These are phyloP conservation scores for Fusarium temperatum DNA, from an alignment of 2,329 filamentous ascomycete genomes.

Conservation along the genomic window DNA sequence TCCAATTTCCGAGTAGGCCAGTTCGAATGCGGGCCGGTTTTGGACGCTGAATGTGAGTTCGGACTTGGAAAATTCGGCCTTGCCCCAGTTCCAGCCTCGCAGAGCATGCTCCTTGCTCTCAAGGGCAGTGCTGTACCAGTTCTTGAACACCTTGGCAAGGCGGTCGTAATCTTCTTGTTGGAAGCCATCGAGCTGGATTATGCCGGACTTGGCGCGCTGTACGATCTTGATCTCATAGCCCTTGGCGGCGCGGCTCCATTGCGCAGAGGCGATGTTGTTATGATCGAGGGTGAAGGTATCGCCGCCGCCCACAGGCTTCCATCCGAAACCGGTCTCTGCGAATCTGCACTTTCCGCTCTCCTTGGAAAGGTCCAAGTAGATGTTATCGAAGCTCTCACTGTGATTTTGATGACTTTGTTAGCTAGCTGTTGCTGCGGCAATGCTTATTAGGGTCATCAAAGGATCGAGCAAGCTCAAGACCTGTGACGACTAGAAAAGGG, in stretches of 20 bases:
- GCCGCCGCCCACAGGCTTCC: conserved; percentile 88
- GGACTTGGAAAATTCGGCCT: conserved; percentile 94
- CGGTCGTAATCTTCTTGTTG: conserved; percentile 94
- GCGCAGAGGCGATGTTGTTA: conserved; percentile 83
- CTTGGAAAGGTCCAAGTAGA: conserved; percentile 94
- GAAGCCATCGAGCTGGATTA: conserved; percentile 96
- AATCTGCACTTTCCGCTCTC: conserved; percentile 93
- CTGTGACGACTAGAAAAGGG: neutral
- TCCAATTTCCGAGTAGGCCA: conserved; percentile 95
- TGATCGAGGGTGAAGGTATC: conserved; percentile 94
- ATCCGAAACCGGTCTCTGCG: conserved; percentile 92
- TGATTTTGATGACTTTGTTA: conserved; percentile 11
- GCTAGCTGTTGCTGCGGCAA: conserved; percentile 29
- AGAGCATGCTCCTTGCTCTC: conserved; percentile 94
- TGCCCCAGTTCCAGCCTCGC: conserved; percentile 99
- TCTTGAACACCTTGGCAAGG: conserved; percentile 91
- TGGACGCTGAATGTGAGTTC: conserved; percentile 97
- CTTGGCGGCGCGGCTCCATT: conserved; percentile 93
- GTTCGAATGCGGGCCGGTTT: conserved; percentile 94
- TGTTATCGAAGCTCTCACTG: conserved; percentile 95
- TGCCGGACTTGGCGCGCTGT: conserved; percentile 77
- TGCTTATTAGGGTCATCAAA: neutral
- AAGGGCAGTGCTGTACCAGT: conserved; percentile 94
- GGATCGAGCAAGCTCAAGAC: neutral
- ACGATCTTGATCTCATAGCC: conserved; percentile 95